These are phyloP conservation scores for Meripilus lineatus DNA, from an alignment of 1,284 basidiomycete species.

Conservation along the genomic window DNA sequence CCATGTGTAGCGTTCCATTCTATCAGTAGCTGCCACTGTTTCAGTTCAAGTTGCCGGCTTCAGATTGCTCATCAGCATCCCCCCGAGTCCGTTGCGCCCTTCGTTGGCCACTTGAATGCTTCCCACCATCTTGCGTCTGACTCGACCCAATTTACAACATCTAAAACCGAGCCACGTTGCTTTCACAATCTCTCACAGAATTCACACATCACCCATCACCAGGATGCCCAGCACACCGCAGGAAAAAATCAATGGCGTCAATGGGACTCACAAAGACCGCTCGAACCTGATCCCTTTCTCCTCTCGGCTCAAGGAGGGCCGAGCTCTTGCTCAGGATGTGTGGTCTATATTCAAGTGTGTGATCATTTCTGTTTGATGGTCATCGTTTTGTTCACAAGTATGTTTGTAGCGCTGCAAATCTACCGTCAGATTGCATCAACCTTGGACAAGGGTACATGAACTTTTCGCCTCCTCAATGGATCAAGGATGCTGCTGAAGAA, in stretches of 20 bases:
- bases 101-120: too few relatives aligned
- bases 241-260: constrained; percentile 4
- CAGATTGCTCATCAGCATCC: too few relatives aligned
- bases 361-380: constrained; percentile 8
- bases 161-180: too few relatives aligned
- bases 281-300: constrained; percentile 58
- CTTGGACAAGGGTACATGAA: constrained; percentile 96
- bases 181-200: background rate
- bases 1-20: too few relatives aligned
- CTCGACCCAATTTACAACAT: too few relatives aligned
- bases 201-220: constrained; percentile 1
- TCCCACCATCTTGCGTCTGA: too few relatives aligned
- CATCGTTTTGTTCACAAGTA: constrained; percentile 10
- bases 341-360: constrained; percentile 91
- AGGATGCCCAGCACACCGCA: too few relatives aligned
- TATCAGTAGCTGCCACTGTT: too few relatives aligned
- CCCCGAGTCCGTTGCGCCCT: too few relatives aligned
- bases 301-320: constrained; percentile 64
- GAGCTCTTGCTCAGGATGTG: constrained; percentile 78
- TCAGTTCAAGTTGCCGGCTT: too few relatives aligned
- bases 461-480: constrained; percentile 81
- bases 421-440: constrained; percentile 85
- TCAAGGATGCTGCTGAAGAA: constrained; percentile 70
- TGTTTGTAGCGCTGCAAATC: constrained; percentile 65
- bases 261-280: constrained; percentile 30